Evolutionary conservation across 2,329 filamentous ascomycete species (phyloP), one percentile per base, ranked within the genome.

Genomic region (Colletotrichum sansevieriae): DNA sequence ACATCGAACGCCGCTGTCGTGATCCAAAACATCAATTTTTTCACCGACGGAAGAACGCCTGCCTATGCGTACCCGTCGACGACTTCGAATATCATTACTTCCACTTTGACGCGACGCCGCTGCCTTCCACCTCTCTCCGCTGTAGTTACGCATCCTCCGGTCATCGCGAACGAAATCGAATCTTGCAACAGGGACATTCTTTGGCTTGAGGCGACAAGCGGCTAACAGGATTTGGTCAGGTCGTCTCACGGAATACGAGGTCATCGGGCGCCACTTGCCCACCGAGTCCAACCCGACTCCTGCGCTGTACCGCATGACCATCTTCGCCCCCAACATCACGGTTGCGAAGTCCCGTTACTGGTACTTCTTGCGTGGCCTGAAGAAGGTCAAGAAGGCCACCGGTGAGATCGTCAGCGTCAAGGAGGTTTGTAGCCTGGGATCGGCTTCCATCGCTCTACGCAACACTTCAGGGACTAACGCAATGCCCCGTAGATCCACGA

Each of bases 331-430:
- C 78, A 99, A 99, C 88, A 89, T 91, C 80, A 96, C 98, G 77
- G 95, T 99, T 80, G 96, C 97, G 83, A 99, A 99, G 92, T 98
- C 95, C 83, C 93, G 96, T 82, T 99, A 97, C 92, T 99, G 97
- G 97, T 99, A 99, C 91, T 99, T 99, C 91, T 88, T 99, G 85
- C 94, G 94, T 86, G 97, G 97, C 90, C 90, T 99, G 81, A 92
- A 93, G 83, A 99, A 99, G 92, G 94, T 99, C 89, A 99, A 99
- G 95, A 99, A 99, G 94, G 92, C 95, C 82, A 98, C 97, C 82
- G 96, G 96, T 85, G 96, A 99, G 92, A 97, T 99, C 82, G 94
- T 99, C 83, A 92, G 90, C 84, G 85, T 98, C 87, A 98, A 98
- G 89, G 88, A 91, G 88, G 95, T 97, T 91, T 80, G 92, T 87